These are phyloP conservation scores for Melastoma candidum DNA, from an alignment of 441 rosid genomes.

Conservation along the genomic window DNA sequence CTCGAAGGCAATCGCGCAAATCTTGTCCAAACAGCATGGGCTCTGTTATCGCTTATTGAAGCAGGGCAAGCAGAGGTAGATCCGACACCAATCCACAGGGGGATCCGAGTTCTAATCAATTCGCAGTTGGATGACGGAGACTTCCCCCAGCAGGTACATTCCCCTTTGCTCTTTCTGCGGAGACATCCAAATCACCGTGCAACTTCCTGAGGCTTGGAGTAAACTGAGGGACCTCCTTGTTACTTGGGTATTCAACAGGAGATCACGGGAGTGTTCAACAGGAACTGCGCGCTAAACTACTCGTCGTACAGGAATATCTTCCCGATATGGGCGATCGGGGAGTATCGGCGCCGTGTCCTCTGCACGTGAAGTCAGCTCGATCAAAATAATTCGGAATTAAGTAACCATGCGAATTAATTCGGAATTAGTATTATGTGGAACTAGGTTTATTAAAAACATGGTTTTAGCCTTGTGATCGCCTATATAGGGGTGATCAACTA, in stretches of 20 bases:
- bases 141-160: slow-evolving; percentile 33
- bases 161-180: not conserved
- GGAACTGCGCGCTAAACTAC: slow-evolving; percentile 26
- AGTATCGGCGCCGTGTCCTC: slow-evolving; percentile 14
- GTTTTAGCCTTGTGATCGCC: too few relatives aligned
- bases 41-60: slow-evolving; percentile 27
- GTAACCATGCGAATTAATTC: too few relatives aligned
- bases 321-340: slow-evolving; percentile 27
- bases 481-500: too few relatives aligned
- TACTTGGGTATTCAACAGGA: slow-evolving; percentile 12
- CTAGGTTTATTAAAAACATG: too few relatives aligned
- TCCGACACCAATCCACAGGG: slow-evolving; percentile 26
- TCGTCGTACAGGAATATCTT: slow-evolving; percentile 22
- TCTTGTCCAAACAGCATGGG: slow-evolving; percentile 40
- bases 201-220: not conserved
- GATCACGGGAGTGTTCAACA: slow-evolving; percentile 22
- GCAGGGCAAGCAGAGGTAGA: slow-evolving; percentile 34
- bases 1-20: slow-evolving; percentile 23
- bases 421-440: too few relatives aligned
- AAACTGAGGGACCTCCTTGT: not conserved
- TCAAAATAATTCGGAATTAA: too few relatives aligned
- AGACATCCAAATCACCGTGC: not conserved
- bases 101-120: slow-evolving; percentile 27
- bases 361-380: not conserved
- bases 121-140: slow-evolving; percentile 39